Percentiles rank a stretch among this genome's conserved stretches.
Conservation (phyloP, 495 filamentous ascomycete genomes). For the Gamarada debralockiae region DNA sequence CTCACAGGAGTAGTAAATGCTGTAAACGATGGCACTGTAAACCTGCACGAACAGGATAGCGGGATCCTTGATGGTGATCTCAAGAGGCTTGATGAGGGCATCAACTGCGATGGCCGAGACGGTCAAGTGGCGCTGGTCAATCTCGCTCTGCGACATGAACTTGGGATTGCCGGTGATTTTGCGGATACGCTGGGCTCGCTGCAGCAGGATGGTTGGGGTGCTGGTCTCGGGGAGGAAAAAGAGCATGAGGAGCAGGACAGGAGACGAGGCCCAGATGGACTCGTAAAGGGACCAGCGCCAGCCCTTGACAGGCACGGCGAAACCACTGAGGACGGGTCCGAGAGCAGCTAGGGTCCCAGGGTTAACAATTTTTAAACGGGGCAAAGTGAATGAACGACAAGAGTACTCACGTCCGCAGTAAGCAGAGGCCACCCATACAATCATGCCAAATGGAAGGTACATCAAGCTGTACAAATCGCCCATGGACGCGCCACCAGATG, state of each 20-base stretch:
- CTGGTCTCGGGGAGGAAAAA: slow-evolving; percentile 39
- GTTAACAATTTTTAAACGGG: background rate
- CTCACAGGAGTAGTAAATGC: slow-evolving; percentile 58
- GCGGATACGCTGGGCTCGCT: slow-evolving; percentile 32
- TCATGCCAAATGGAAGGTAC: slow-evolving; percentile 63
- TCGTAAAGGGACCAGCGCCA: slow-evolving; percentile 43
- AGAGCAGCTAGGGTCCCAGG: slow-evolving; percentile 35
- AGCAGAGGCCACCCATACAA: slow-evolving; percentile 48
- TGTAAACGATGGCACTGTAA: slow-evolving; percentile 58
- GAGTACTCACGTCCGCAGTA: slow-evolving; percentile 29
- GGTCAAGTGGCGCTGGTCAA: slow-evolving; percentile 41
- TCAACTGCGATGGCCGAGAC: slow-evolving; percentile 40
- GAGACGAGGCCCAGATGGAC: slow-evolving; percentile 43
- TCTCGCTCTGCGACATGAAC: slow-evolving; percentile 45
- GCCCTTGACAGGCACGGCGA: slow-evolving; percentile 27
- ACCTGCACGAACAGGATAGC: slow-evolving; percentile 53
- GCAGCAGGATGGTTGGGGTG: slow-evolving; percentile 34
- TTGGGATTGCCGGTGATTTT: slow-evolving; percentile 35
- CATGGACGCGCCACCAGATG: slow-evolving; percentile 70
- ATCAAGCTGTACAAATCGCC: slow-evolving; percentile 67
- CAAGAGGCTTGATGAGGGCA: slow-evolving; percentile 53
- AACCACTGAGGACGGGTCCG: slow-evolving; percentile 40
- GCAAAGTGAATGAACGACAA: too few relatives aligned
- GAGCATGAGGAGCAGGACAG: slow-evolving; percentile 37
- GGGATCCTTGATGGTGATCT: slow-evolving; percentile 57